Evolutionary conservation across 2,329 filamentous ascomycete species (phyloP), one percentile per base, ranked within the genome.

Genomic region (Nothophoma quercina): DNA sequence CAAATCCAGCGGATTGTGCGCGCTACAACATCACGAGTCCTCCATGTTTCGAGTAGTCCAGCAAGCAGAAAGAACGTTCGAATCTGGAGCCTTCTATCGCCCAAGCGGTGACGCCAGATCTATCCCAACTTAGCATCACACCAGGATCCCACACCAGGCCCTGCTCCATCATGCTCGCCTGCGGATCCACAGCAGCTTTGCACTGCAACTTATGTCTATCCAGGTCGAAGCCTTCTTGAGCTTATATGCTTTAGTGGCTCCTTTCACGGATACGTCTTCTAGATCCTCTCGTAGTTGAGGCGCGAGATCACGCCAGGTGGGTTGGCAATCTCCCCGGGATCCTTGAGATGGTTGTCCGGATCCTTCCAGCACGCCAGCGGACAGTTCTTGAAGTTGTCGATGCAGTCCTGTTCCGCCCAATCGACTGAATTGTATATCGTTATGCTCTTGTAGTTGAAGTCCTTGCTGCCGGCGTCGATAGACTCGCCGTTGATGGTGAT

Each of bases 341-440:
- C 39, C 16, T 39, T 39, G 21, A 26, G 16, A 12, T 39, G 21
- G 16, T 50, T 33, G 4, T 32, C 25, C 6, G 39, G 39, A 15
- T 38, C 32, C 8, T n/a, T 50, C 19, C 26, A 50, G 32, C 39
- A 19, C 19, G 15, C 19, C n/a, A 50, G 36, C 12, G 46, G 39
- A 15, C 39, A 38, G 3, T 50, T 12, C 6, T 38, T 21, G 22
- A 50, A 41, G 15, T 26, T 36, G 3, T 42, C 25, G 10, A 35
- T 21, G 15, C 32, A 43, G 12, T 23, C 25, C 8, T 21, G 5
- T 2, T 38, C 43, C 3, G 4, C 38, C 2, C 28, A 35, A 21
- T 36, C 23, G 19, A 32, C 5, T 2, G 32, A 32, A 21, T 36
- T 30, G 19, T 50, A 43, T 32, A 38, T 38, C 46, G 38, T 42